phyloP scores from a whole-genome alignment of 2,329 filamentous ascomycete species.

The Penicillium sp. region DNA sequence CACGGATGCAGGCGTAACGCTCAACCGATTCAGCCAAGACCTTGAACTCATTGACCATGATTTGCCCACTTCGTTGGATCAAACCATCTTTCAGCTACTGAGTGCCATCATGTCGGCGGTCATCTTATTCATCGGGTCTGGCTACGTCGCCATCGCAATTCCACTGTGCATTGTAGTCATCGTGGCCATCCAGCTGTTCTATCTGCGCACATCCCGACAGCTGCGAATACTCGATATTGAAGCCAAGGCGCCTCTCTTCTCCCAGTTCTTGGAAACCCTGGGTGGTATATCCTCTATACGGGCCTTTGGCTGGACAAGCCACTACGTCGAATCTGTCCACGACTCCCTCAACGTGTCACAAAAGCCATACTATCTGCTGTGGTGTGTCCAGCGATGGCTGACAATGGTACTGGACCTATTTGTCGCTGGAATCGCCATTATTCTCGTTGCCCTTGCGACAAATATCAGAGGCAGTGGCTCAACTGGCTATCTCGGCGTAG shows the following conservation, averaged over 20 bases:
- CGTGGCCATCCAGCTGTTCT: slow-evolving; percentile 1
- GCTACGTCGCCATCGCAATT: neutral
- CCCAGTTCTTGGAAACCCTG: neutral
- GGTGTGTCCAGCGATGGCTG: slow-evolving; percentile 25
- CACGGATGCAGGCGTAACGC: too few species aligned
- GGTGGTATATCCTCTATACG: too few species aligned
- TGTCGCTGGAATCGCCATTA: neutral
- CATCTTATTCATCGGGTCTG: neutral
- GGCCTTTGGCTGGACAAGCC: neutral
- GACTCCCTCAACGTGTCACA: slow-evolving; percentile 12
- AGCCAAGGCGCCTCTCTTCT: neutral
- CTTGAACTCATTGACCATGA: slow-evolving; percentile 8
- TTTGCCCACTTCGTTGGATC: too few species aligned
- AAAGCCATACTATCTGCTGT: slow-evolving; percentile 23
- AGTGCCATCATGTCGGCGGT: neutral
- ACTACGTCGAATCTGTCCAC: neutral
- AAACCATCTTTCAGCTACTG: too few species aligned
- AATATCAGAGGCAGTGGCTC: neutral
- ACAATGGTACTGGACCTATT: slow-evolving; percentile 15
- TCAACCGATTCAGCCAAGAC: slow-evolving; percentile 1
- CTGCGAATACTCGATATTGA: slow-evolving; percentile 2
- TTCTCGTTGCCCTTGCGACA: neutral
- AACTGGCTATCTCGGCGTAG: neutral
- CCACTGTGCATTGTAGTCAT: neutral
- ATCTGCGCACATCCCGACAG: slow-evolving; percentile 1